Evolutionary conservation across 352 stramenopile species (phyloP), one percentile per base, ranked within the genome.

Genomic region (Pythium graminicola): DNA sequence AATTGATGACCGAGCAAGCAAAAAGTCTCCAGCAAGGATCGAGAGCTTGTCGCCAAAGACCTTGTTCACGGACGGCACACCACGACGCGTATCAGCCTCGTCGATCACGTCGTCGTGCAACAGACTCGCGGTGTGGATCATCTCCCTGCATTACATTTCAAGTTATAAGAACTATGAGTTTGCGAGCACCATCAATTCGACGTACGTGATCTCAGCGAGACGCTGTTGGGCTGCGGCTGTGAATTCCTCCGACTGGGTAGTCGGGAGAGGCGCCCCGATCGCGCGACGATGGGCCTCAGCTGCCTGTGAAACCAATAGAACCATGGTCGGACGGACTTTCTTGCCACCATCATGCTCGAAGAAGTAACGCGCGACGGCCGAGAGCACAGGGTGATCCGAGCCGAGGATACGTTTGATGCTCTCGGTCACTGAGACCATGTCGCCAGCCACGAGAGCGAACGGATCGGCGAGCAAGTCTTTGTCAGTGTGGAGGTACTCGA

Each of bases 61-160:
- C 38, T 91, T 90, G 71, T 99, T 98, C 27, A 98, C 95, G 3
- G 93, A 94, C 22, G 93, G 78, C 19, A 93, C 73, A 6, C 95
- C 95, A 14, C 97, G 85, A 2, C 97, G 86, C 50, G 92, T 98
- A 59, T 98, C 95, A 14, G 96, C 89, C 54, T 96, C 88, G 65
- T 99, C 97, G 64, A 99, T 99, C 45, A 99, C 97, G 66, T 99
- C 97, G 75, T 99, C 97, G 67, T 99, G 97, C 65, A 99, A 96
- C 33, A 99, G 61, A 67, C 85, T 98, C 49, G 97, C 95, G 19
- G 96, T 99, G 77, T 99, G 97, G 72, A 99, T 99, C 89, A 99
- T 98, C 79, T 99, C 97, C 27, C 81, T 86, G 59, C n/a, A 23
- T 4, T 31, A n/a, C n/a, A n/a, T n/a, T n/a, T n/a, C n/a, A n/a